Evolutionary conservation across 495 filamentous ascomycete species (phyloP), one percentile per base, ranked within the genome.

Genomic region (Penicillium roqueforti): DNA sequence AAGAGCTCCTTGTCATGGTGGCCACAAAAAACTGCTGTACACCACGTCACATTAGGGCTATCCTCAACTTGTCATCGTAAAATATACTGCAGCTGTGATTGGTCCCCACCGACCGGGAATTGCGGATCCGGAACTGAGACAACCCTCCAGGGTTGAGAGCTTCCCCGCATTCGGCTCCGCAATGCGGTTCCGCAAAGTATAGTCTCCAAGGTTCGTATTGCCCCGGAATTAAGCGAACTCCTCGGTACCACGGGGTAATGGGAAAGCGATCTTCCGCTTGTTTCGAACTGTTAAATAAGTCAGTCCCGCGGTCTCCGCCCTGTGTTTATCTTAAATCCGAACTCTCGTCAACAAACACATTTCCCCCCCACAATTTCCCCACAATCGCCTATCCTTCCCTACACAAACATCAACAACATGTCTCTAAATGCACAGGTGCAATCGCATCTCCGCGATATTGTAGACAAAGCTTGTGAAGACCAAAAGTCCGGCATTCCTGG

Each of bases 391-490:
- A 29, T 2, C 9, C 4, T 18, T 14, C 13, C 6, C 2, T 36
- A 16, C 8, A 37, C 20, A 39, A 11, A 39, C 1, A 39, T 10
- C 19, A 28, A n/a, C 11, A 28, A 9, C 11, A 39, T 50, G 47
- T 19, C 31, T 50, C 47, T 39, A 3, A 19, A 39, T 39, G 22
- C 34, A 1, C 32, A 50, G 20, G 22, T 11, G 13, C 4, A 13
- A 19, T 50, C 34, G 8, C 22, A 28, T 37, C 23, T 50, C 23
- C 9, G 43, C 4, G 25, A 20, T 6, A 29, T 46, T 3, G 7
- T 46, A 19, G 26, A 46, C n/a, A 46, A 46, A 31, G 23, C 43
- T 26, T 46, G 43, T 26, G 26, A 46, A 46, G 25, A 31, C 18
- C 43, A 46, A 31, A 46, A 20, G 7, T 20, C 43, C 16, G 43